Evolutionary conservation across 768 basidiomycete species (phyloP), one percentile per base, ranked within the genome.

Genomic region (Lanmaoa pseudosensibilis): DNA sequence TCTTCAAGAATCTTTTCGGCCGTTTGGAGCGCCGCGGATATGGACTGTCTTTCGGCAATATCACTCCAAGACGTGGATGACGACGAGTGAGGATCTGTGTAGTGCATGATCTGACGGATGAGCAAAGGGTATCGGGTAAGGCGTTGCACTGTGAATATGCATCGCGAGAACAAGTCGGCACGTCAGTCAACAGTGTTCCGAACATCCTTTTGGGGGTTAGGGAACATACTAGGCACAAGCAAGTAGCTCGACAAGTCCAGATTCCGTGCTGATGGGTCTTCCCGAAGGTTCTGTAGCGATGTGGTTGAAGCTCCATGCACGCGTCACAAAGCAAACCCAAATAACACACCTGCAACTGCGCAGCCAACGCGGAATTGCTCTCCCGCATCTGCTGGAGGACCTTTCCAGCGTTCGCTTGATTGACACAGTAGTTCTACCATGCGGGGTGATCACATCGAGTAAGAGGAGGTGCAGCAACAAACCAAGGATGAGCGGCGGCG

Each of bases 51-150:
- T 65, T 94, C 92, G 8, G 83, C 76, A 25, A 49, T 34, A 11
- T 70, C 69, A 10, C 50, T 34, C 43, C 48, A 37, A 5, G 54
- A 46, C 0, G 58, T 37, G 25, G 54, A 45, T 10, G 57, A 49
- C 23, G 55, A 27, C 1, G 52, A 15, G 39, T 6, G 37, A 1
- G 76, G 58, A 25, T 88, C 85, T 2, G 93, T 94, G 68, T 94
- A 91, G 21, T 86, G 81, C 25, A 92, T 69, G 59, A 97, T 90
- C 73, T 92, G 90, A 52, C 86, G 85, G 60, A 98, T 86, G 33
- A 98, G 79, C 0, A 99, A 78, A 0, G 96, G 96, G 68, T 98
- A 99, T 54, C 93, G 81, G 0, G 96, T 97, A 54, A 98, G 86
- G 10, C 96, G 86, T 84, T 97, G 94, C 94, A 95, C 92, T 94